Conservation (phyloP, 2,329 filamentous ascomycete genomes). For the Laburnicola sp. region DNA sequence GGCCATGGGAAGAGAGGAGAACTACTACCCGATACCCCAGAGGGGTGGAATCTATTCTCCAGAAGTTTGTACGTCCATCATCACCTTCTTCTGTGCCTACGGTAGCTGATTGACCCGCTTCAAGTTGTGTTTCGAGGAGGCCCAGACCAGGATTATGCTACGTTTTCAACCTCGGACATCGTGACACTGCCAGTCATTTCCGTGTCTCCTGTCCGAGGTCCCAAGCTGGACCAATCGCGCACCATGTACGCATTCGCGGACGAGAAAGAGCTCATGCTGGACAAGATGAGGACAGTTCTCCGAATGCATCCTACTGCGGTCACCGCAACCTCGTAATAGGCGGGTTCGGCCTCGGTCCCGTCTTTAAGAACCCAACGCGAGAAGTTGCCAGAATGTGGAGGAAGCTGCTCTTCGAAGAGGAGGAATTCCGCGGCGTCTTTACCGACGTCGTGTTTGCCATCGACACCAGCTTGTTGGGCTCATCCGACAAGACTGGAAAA, state of each 20-base stretch:
- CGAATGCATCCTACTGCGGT: conserved; percentile 62
- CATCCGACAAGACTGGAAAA: conserved; percentile 33
- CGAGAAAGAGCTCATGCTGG: conserved; percentile 71
- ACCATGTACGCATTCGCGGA: conserved; percentile 70
- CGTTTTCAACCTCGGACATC: conserved; percentile 49
- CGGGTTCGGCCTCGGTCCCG: conserved; percentile 50
- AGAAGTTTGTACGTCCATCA: conserved; percentile 59
- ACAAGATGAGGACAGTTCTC: conserved; percentile 72
- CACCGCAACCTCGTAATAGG: conserved; percentile 48
- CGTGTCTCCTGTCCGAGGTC: conserved; percentile 70
- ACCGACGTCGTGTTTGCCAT: conserved; percentile 52
- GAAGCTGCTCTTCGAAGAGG: conserved; percentile 47
- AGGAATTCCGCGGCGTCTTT: conserved; percentile 51
- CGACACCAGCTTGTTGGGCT: conserved; percentile 41
- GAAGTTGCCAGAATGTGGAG: conserved; percentile 52
- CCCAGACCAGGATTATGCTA: conserved; percentile 54
- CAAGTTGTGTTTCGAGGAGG: conserved; percentile 70
- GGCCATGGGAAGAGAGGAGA: conserved; percentile 38
- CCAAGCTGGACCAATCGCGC: conserved; percentile 70
- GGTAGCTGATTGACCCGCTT: not conserved
- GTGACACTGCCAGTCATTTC: conserved; percentile 70
- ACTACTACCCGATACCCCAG: conserved; percentile 72
- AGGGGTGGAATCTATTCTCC: conserved; percentile 71
- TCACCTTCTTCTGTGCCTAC: not conserved
- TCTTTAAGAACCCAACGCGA: conserved; percentile 50